phyloP scores from a whole-genome alignment of 129 eudicot species.

The Helianthus annuus region HanXRQr2.0-SUNRISE NC_035438.2:22366481-22366980 shows the following conservation, averaged over 20 bases:
- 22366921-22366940: slow-evolving; percentile 5
- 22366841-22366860: not conserved
- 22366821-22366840: not conserved
- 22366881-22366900: not conserved
- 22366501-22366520: too few species aligned
- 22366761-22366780: too few species aligned
- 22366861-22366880: not conserved
- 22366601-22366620: not conserved
- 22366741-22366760: not conserved
- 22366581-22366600: not conserved
- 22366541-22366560: not conserved
- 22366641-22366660: not conserved
- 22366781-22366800: not conserved
- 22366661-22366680: not conserved
- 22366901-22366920: not conserved
- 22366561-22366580: not conserved
- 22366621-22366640: not conserved
- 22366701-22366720: not conserved
- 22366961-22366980: slow-evolving; percentile 7
- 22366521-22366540: not conserved
- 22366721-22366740: not conserved
- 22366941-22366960: not conserved
- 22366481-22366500: too few species aligned
- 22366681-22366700: slow-evolving; percentile 9
- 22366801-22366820: not conserved